Percentiles rank a stretch among this genome's conserved stretches.
Evolutionary conservation across 192 early-diverging fungal genomes (phyloP).

Genomic region (Podila minutissima): DNA sequence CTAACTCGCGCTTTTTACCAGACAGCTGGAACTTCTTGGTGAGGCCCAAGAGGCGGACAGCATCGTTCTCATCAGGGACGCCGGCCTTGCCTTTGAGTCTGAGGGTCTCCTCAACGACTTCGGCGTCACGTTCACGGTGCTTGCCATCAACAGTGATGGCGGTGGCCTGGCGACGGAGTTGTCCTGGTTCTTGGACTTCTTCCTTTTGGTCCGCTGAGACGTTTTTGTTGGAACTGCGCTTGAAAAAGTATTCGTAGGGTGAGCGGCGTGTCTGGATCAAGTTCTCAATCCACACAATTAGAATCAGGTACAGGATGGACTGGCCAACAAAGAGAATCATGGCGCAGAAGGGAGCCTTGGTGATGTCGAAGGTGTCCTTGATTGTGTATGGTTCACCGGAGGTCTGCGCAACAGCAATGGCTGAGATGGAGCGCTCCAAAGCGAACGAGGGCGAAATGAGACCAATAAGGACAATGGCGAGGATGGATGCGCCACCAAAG

Average conservation of each 20-base stretch:
- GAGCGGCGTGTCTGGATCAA: conserved; percentile 39
- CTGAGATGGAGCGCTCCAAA: conserved; percentile 34
- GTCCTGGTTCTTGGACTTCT: background rate
- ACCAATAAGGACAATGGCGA: conserved; percentile 39
- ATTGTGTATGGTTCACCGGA: conserved; percentile 69
- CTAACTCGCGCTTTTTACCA: conserved; percentile 34
- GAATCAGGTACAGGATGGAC: conserved; percentile 50
- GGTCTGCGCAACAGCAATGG: conserved; percentile 53
- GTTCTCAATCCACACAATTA: conserved; percentile 46
- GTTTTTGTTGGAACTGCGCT: conserved; percentile 1
- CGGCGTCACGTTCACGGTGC: conserved; percentile 40
- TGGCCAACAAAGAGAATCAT: conserved; percentile 72
- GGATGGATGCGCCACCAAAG: conserved; percentile 30
- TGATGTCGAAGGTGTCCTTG: conserved; percentile 68
- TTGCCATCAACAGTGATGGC: conserved; percentile 31
- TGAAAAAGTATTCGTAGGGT: conserved; percentile 28
- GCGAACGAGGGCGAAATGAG: conserved; percentile 41
- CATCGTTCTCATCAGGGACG: conserved; percentile 31
- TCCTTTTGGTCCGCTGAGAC: background rate
- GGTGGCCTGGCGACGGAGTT: conserved; percentile 4
- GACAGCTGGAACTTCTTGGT: conserved; percentile 23
- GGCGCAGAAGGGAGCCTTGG: conserved; percentile 71
- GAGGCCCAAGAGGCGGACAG: conserved; percentile 44
- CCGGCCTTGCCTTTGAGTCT: conserved; percentile 30
- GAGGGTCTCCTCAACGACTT: conserved; percentile 37